Evolutionary conservation across 2,329 filamentous ascomycete species (phyloP), one percentile per base, ranked within the genome.

Genomic region (Neofusicoccum ribis): DNA sequence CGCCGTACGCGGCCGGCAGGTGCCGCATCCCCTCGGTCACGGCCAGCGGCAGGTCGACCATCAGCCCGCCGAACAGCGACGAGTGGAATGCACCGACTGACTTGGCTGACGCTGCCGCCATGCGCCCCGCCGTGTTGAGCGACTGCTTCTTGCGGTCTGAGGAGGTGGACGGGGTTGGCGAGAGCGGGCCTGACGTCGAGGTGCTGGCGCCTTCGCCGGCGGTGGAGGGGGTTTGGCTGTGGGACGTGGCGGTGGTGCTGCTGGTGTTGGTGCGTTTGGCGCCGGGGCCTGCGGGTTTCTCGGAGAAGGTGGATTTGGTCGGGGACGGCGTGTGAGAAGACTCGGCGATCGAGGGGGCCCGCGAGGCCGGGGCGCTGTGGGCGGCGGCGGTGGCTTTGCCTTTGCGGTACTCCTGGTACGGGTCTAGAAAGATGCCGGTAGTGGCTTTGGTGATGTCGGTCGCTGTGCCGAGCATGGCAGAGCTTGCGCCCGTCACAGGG

Each of bases 401-500:
- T 43, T 56, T 56, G 52, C 37, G 36, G 39, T 63, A 63, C 20
- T 63, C 61, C 20, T 47, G 36, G 8, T 44, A 51, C 1, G 49
- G 61, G 23, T 63, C 49, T 1, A 63, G 9, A 5, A 74, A 86
- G 7, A 90, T 84, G 64, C 85, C 83, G 1, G 83, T 85, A 9
- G 89, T 76, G 0, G 88, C 88, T 36, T 80, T 79, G 27, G 87
- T 83, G 3, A 88, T 79, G 17, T 84, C 82, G 1, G 82, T 81
- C 1, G 88, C 72, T 0, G 84, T 84, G 6, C 81, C 81, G n/a
- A 84, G 79, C 5, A 89, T 67, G 0, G 88, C 87, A 3, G 86
- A 85, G 2, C 84, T 82, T 5, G 85, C 79, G 3, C 88, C 88
- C 0, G 88, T 90, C 12, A 91, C 77, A 0, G 89, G 89, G 71